Evolutionary conservation across 176 grass and related monocot species (phyloP), one percentile per base, ranked within the genome.

Genomic region (Tillandsia leiboldiana): DNA sequence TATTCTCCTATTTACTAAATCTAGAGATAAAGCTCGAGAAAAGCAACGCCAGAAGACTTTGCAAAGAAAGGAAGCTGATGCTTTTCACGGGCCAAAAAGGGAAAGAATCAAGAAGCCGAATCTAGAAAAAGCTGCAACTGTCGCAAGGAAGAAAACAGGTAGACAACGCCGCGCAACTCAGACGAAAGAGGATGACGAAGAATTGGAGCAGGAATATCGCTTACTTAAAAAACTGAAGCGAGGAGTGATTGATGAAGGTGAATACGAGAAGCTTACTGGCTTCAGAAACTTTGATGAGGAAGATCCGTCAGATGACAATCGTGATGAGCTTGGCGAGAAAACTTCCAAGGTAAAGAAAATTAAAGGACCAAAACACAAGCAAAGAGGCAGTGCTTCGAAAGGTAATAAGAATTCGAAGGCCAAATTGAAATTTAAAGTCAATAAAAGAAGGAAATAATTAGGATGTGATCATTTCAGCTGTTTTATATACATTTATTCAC

Each of bases 111-210:
- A 68, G 78, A 91, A 67, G 73, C 73, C 33, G 49, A 63, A 48
- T 61, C 68, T 26, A 12, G 80, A 76, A 63, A 79, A 70, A 11
- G 67, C 76, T 12, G 72, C 67, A 15, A 79, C 82, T 68, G 71
- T 62, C 12, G 62, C 89, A 22, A 93, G 84, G 66, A 99, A 99
- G 77, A 89, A 93, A 72, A 99, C 89, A 9, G 86, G 89, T 14
- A 90, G 77, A 22, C 89, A 93, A 77, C 86, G 89, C 2, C 82
- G 70, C 0, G 54, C 89, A 22, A 76, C 86, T 69, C 94, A 90
- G 75, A 99, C 77, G 67, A 90, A 99, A 79, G 94, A 93, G 69
- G 94, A 97, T 66, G 73, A 85, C 10, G 94, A 99, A 56, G 94
- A 99, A 78, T 73, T 99, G 53, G 53, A 82, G 1, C 80, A 86